Percentiles rank a stretch among this genome's conserved stretches.
phyloP scores from a whole-genome alignment of 345 rosid genomes.

The Gossypium stocksii region DNA sequence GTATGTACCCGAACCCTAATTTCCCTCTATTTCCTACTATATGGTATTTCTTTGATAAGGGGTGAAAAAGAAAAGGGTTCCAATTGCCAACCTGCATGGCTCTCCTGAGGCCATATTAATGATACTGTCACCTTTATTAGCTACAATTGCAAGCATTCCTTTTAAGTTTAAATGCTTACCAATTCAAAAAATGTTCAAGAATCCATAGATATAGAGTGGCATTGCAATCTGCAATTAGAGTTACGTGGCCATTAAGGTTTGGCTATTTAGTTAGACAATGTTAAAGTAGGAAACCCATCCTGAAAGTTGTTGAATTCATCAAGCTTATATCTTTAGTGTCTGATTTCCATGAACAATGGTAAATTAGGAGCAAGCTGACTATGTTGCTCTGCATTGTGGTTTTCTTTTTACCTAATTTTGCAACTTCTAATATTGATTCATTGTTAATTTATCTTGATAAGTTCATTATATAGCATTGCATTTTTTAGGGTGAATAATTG shows the following conservation, averaged over 20 bases:
- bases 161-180: background rate
- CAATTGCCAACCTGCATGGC: background rate
- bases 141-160: background rate
- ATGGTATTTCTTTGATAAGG: background rate
- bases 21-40: constrained; percentile 4
- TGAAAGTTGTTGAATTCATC: background rate
- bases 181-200: background rate
- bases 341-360: background rate
- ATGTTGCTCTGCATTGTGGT: background rate
- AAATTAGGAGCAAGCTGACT: background rate
- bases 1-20: constrained; percentile 32
- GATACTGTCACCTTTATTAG: background rate
- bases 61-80: constrained; percentile 5
- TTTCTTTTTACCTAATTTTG: constrained; percentile 1
- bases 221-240: background rate
- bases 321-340: background rate
- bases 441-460: background rate
- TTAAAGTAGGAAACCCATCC: background rate
- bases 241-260: background rate
- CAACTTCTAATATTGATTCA: background rate
- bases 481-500: background rate
- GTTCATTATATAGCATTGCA: background rate
- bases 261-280: background rate
- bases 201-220: background rate
- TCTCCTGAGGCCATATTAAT: constrained; percentile 1